Conservation (phyloP, 345 rosid genomes). For the Gossypium herbaceum region DNA sequence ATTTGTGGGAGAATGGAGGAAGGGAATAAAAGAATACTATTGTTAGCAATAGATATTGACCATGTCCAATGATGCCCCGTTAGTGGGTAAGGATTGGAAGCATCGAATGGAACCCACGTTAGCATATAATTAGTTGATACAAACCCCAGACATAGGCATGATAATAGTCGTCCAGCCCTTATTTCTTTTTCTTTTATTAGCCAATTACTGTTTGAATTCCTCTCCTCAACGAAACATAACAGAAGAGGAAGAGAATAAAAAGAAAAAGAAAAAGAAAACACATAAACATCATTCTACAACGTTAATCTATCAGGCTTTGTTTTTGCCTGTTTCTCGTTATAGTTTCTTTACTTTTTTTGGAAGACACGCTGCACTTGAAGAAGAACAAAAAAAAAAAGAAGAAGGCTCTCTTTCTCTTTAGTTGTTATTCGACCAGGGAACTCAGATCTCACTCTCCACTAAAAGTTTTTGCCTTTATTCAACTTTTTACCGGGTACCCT, state of each 20-base stretch:
- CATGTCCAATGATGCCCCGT: background rate
- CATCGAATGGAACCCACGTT: background rate
- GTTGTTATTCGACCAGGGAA: background rate
- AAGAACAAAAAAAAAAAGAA: background rate
- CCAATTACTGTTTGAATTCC: background rate
- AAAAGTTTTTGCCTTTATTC: background rate
- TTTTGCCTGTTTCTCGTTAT: background rate
- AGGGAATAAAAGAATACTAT: background rate
- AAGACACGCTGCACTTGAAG: background rate
- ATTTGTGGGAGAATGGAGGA: background rate
- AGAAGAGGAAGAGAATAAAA: background rate
- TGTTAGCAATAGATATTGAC: background rate
- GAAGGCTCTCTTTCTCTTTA: background rate
- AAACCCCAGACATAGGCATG: background rate
- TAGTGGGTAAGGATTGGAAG: background rate
- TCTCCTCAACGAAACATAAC: background rate
- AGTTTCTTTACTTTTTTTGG: background rate
- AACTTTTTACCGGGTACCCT: constrained; percentile 3
- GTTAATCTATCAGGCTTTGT: background rate
- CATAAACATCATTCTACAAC: constrained; percentile 6
- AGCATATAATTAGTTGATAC: background rate
- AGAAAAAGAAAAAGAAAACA: background rate
- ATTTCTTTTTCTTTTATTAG: constrained; percentile 4
- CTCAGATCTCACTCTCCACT: constrained; percentile 7
- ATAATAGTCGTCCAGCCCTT: background rate